Percentiles rank a stretch among this genome's conserved stretches.
phyloP scores from a whole-genome alignment of 2,329 filamentous ascomycete genomes.

The Talaromyces sp. region DNA sequence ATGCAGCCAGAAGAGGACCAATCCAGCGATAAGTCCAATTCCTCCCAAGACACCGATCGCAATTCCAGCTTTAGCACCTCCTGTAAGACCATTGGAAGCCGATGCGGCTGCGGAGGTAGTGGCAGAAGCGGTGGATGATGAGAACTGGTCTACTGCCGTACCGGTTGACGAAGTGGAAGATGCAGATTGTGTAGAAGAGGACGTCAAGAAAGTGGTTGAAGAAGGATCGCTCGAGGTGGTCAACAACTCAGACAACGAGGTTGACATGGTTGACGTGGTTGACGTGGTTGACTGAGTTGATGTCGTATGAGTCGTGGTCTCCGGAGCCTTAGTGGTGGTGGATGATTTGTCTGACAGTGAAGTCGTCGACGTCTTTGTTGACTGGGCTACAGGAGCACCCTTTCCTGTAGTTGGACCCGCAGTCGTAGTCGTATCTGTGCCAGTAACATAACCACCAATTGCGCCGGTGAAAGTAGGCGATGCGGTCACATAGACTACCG shows the following conservation, averaged over 20 bases:
- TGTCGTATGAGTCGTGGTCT: slow-evolving; percentile 1
- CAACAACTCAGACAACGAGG: slow-evolving; percentile 5
- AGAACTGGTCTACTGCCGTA: slow-evolving; percentile 20
- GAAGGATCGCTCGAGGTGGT: slow-evolving; percentile 11
- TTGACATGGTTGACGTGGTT: background rate
- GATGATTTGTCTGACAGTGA: background rate
- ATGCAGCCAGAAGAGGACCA: slow-evolving; percentile 69
- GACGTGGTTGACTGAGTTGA: slow-evolving; percentile 6
- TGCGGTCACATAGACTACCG: slow-evolving; percentile 52
- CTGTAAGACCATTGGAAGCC: slow-evolving; percentile 38
- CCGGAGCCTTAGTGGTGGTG: background rate
- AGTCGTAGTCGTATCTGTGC: slow-evolving; percentile 11
- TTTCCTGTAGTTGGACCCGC: slow-evolving; percentile 12
- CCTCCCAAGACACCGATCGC: slow-evolving; percentile 75
- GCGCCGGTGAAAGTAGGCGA: slow-evolving; percentile 51
- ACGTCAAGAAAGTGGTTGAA: slow-evolving; percentile 15
- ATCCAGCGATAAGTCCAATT: slow-evolving; percentile 62
- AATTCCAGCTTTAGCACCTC: slow-evolving; percentile 69
- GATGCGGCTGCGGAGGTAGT: slow-evolving; percentile 20
- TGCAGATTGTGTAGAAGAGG: slow-evolving; percentile 7
- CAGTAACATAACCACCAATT: slow-evolving; percentile 48
- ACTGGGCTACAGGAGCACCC: slow-evolving; percentile 16
- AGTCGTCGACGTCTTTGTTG: slow-evolving; percentile 11
- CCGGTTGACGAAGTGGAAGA: slow-evolving; percentile 12
- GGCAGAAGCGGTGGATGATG: slow-evolving; percentile 23